Base-by-base conservation (phyloP, 495 filamentous ascomycete species). In the Aspergillus haitiensis region DNA sequence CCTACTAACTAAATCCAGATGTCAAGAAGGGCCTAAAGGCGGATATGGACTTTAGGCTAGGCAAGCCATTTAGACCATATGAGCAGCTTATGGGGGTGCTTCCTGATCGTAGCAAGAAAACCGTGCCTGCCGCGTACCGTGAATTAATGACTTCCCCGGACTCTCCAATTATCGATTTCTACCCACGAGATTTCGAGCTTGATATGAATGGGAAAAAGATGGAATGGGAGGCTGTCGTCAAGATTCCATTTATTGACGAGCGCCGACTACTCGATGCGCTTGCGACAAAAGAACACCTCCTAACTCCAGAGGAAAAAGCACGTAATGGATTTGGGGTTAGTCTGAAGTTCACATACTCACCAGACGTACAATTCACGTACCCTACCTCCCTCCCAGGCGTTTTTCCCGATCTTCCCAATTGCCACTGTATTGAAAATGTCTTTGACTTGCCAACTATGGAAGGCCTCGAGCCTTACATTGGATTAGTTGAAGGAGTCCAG, bases 151-250 rank as follows among this genome's bases (percentile, higher is more conserved):
- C 89, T 4, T 88, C 90, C 49, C 75, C 85, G 0, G 82, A 90
- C 4, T 97, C 93, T n/a, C 92, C 95, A 11, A 98, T 99, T 71
- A 90, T 96, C 65, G 93, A 98, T 67, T 98, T 99, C 74, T 99
- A 99, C 67, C 95, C 95, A 32, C 84, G 93, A 58, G 93, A 98
- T 62, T 99, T 99, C 63, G 92, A 97, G 63, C 82, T 99, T 16
- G 95, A 99, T 68, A 97, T 98, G 93, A 97, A 98, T 65, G 95
- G 95, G 56, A 99, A 99, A 81, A 99, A 96, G 78, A 95, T 96
- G 92, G 95, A 98, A 64, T 99, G 95, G 95, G 95, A 99, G 67
- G 95, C 94, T 34, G 93, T 99, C 40, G 92, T 98, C 54, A 97
- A 97, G 75, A 98, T 99, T 62, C 95, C 95, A 0, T 99, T 99